These are phyloP conservation scores for Starmerella bacillaris DNA, from an alignment of 805 yeast genomes.

Conservation along the genomic window DNA sequence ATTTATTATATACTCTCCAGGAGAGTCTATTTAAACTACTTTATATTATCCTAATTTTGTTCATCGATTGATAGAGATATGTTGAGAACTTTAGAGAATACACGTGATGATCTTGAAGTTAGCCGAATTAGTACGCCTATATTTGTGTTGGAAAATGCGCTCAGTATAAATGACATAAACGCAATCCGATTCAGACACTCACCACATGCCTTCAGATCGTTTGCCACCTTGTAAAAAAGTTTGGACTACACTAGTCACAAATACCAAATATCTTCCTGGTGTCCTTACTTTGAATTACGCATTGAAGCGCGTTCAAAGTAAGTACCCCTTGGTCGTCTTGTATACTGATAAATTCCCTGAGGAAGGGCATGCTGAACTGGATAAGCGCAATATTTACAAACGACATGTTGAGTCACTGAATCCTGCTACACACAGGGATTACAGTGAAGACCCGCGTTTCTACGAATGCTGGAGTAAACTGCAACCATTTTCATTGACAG, in stretches of 20 bases:
- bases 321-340: slow-evolving; percentile 35
- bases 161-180: too few relatives aligned
- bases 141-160: too few relatives aligned
- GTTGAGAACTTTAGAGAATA: too few relatives aligned
- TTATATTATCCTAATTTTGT: too few relatives aligned
- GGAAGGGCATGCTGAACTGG: slow-evolving; percentile 29
- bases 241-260: slow-evolving; percentile 43
- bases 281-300: slow-evolving; percentile 34
- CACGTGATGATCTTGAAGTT: too few relatives aligned
- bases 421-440: slow-evolving; percentile 30
- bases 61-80: too few relatives aligned
- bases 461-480: slow-evolving; percentile 46
- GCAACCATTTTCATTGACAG: slow-evolving; percentile 34
- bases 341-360: slow-evolving; percentile 32
- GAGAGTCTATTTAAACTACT: too few relatives aligned
- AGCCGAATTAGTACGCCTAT: too few relatives aligned
- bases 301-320: slow-evolving; percentile 27
- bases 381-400: slow-evolving; percentile 27
- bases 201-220: not conserved
- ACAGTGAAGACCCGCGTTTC: slow-evolving; percentile 35
- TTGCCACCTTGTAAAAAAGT: slow-evolving; percentile 17
- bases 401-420: slow-evolving; percentile 27
- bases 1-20: too few relatives aligned
- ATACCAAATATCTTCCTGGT: slow-evolving; percentile 34
- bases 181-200: too few relatives aligned